These are phyloP conservation scores for Blastocystis sp. DNA, from an alignment of 352 stramenopile species.

Conservation along the genomic window DNA sequence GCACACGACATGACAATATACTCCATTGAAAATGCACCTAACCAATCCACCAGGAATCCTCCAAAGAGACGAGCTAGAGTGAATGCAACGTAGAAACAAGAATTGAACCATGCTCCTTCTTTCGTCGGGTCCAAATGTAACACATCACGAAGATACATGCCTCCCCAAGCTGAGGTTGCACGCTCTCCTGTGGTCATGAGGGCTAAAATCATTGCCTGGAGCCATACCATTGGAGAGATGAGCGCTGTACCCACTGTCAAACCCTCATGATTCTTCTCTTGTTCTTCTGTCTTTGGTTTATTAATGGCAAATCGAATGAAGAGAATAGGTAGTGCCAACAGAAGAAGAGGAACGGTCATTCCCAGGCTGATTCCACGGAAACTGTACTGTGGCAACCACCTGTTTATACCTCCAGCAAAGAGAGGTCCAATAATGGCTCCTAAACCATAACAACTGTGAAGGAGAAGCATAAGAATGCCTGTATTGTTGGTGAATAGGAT, in stretches of 20 bases:
- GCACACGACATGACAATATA: conserved; percentile 20
- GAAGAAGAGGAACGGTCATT: conserved; percentile 3
- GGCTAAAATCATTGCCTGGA: conserved; percentile 12
- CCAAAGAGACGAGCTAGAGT: conserved; percentile 29
- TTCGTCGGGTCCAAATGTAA: conserved; percentile 53
- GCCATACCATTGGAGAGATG: conserved; percentile 53
- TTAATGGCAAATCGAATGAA: conserved; percentile 52
- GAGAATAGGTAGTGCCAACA: neutral
- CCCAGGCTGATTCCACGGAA: conserved; percentile 43
- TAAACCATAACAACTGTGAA: conserved; percentile 59
- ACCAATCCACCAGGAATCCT: conserved; percentile 43
- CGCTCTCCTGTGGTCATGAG: conserved; percentile 56
- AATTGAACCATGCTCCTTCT: conserved; percentile 60
- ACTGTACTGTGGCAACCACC: conserved; percentile 30
- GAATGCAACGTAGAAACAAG: conserved; percentile 56
- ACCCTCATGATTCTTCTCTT: neutral
- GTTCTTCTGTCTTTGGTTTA: conserved; percentile 33
- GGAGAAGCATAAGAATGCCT: conserved; percentile 47
- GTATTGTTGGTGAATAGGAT: conserved; percentile 60
- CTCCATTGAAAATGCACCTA: conserved; percentile 22
- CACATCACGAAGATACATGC: conserved; percentile 56
- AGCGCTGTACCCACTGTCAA: neutral
- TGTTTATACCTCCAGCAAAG: conserved; percentile 21
- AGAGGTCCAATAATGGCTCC: conserved; percentile 53
- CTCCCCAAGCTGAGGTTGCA: conserved; percentile 46